Base-by-base conservation (phyloP, 1,139 yeast species). In the Saccharomyces pastorianus region DNA sequence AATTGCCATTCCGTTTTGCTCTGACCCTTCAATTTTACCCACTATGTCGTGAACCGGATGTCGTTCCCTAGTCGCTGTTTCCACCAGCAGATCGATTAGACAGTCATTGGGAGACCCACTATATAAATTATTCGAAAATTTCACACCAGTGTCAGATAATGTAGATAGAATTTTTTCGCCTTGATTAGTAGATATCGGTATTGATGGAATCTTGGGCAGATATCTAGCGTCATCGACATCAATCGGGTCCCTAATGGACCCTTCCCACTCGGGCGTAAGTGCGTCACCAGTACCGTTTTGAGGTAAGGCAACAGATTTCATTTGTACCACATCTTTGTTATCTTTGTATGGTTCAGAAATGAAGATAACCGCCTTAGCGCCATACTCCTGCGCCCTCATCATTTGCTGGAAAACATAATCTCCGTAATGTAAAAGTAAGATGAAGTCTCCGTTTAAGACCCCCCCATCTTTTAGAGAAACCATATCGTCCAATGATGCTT, bases 21-120 rank as follows among this genome's bases (percentile, higher is more conserved):
- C 98, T 50, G 84, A 73, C 2, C 98, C 98, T 42, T 79, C 79
- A 29, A 93, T 80, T 51, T 85, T 80, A 1, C 95, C 96, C 38
- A 88, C 69, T 1, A 91, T 83, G 65, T 90, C 88, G 88, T 95
- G 84, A 2, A 86, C 75, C 25, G 81, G 81, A 59, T 90, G 96
- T 3, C 78, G 73, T 13, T 80, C 77, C 57, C 83, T 76, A 51
- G 76, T 76, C 0, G 75, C 75, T 8, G 83, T 79, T 1, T 75
- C 66, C 31, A 84, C 73, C 52, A 72, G 63, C 64, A 78, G 61
- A 58, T 76, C 65, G 58, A 75, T 68, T 53, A 64, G 62, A 1
- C 67, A 55, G 3, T 62, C 60, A 1, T 73, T 69, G 2, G 68
- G 64, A n/a, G 62, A 67, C 4, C 72, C 70, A 51, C 79, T 72